These are phyloP conservation scores for Exophiala dermatitidis DNA, from an alignment of 2,329 filamentous ascomycete genomes.

Conservation along the genomic window DNA sequence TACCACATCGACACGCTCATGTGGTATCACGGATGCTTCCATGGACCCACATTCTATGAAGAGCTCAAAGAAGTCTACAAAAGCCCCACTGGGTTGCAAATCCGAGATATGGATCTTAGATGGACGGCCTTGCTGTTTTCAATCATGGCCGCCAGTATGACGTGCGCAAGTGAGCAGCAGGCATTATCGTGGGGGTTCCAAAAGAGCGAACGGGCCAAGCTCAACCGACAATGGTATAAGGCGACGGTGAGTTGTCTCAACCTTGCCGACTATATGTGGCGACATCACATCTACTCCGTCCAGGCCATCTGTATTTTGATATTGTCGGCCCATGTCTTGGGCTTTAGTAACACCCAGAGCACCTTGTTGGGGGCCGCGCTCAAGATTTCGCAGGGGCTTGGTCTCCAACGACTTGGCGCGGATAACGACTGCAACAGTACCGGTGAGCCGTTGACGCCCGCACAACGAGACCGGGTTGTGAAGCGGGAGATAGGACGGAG, in stretches of 20 bases:
- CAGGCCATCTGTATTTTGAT: constrained; percentile 45
- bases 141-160: constrained; percentile 22
- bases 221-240: constrained; percentile 43
- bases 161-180: constrained; percentile 19
- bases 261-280: constrained; percentile 41
- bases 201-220: constrained; percentile 35
- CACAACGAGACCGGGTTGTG: constrained; percentile 21
- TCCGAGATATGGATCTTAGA: constrained; percentile 23
- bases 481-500: constrained; percentile 34
- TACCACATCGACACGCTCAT: constrained; percentile 23
- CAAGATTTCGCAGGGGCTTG: constrained; percentile 44
- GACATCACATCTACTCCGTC: constrained; percentile 39
- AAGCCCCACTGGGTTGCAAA: constrained; percentile 18
- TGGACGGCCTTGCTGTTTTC: constrained; percentile 22
- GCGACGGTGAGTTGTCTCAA: constrained; percentile 42
- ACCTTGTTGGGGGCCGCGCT: constrained; percentile 41
- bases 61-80: constrained; percentile 24
- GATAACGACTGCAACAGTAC: constrained; percentile 23
- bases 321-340: constrained; percentile 45
- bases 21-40: constrained; percentile 26
- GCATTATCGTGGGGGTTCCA: constrained; percentile 41
- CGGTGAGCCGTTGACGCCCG: constrained; percentile 2
- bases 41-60: constrained; percentile 24
- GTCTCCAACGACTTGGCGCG: constrained; percentile 37
- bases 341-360: constrained; percentile 44